Evolutionary conservation across 305 asterid genomes (phyloP).

Genomic region (Withania somnifera): DNA sequence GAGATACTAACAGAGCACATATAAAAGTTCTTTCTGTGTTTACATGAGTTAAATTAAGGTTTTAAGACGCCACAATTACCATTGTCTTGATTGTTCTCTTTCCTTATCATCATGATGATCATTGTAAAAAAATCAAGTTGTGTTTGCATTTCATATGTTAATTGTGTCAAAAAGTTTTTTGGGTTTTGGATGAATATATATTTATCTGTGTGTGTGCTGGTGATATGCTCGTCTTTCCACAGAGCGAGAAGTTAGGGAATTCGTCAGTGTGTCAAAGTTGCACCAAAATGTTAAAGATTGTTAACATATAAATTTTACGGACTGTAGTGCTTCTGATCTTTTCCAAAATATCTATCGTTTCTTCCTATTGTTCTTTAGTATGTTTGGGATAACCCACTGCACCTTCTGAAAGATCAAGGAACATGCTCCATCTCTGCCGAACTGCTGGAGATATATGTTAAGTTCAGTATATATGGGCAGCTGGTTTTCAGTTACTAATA

Average conservation of each 20-base stretch:
- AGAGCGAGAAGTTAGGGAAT: background rate
- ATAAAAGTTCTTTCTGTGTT: too few species aligned
- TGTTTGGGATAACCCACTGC: background rate
- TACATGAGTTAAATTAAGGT: too few species aligned
- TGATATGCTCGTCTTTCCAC: background rate
- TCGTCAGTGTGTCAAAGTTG: background rate
- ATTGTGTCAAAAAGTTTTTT: too few species aligned
- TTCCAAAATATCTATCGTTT: background rate
- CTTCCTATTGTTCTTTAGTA: background rate
- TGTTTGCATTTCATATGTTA: too few species aligned
- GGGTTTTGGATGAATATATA: too few species aligned
- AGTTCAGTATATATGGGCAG: background rate
- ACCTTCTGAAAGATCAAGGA: background rate
- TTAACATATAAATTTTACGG: background rate
- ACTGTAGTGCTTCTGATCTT: background rate
- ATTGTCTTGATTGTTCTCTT: too few species aligned
- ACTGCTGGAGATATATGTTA: background rate
- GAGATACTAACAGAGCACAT: background rate
- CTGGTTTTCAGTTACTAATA: background rate
- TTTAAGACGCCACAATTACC: too few species aligned
- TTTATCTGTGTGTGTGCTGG: too few species aligned
- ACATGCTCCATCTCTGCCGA: background rate
- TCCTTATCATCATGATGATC: too few species aligned
- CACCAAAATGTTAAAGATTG: background rate
- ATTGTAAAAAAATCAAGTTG: too few species aligned